These are phyloP conservation scores for Peribolospora kevripleyi DNA, from an alignment of 768 basidiomycete genomes.

Conservation along the genomic window DNA sequence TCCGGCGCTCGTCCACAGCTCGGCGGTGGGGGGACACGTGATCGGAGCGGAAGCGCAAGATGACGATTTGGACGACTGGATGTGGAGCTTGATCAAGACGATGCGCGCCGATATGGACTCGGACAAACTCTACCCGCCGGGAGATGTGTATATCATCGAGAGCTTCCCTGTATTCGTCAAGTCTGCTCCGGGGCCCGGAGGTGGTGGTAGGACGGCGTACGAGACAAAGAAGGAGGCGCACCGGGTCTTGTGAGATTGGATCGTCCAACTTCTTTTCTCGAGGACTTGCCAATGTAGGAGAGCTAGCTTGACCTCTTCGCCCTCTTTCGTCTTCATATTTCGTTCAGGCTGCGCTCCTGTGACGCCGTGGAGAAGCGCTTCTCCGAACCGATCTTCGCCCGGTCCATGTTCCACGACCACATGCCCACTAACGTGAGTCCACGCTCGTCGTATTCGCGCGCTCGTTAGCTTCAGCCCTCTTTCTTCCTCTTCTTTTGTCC, in stretches of 20 bases:
- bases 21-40: constrained; percentile 5
- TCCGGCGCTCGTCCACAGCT: constrained; percentile 2
- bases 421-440: no score
- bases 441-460: no score
- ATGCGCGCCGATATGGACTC: constrained; percentile 20
- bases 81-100: constrained; percentile 19
- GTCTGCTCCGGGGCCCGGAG: not conserved
- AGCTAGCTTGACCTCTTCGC: no score
- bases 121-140: constrained; percentile 21
- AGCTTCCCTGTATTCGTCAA: not conserved
- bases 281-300: not conserved
- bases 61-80: constrained; percentile 17
- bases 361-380: constrained; percentile 13
- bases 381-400: constrained; percentile 10
- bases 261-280: not conserved
- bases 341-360: constrained; percentile 10
- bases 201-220: no score
- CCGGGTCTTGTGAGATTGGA: not conserved
- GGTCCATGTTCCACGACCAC: not conserved
- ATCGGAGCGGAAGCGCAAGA: not conserved
- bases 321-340: constrained; percentile 8
- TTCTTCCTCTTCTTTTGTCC: no score
- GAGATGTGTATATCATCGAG: constrained; percentile 4
- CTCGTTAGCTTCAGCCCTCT: no score
- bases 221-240: no score